These are phyloP conservation scores for Coffea humblotiana DNA, from an alignment of 305 asterid genomes.

Conservation along the genomic window DNA sequence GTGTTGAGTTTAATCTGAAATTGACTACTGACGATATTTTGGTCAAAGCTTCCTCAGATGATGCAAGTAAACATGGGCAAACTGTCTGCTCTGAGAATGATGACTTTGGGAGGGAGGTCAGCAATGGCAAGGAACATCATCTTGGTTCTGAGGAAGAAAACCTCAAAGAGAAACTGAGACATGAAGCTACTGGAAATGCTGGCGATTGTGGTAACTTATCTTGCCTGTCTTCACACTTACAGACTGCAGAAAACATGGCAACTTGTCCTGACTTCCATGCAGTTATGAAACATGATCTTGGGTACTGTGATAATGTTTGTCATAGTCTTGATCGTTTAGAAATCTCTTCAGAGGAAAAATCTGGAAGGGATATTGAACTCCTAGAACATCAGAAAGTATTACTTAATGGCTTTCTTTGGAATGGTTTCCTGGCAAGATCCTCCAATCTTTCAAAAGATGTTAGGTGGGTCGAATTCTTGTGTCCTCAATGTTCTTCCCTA, in stretches of 20 bases:
- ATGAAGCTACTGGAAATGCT: constrained; percentile 27
- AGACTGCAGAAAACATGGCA: constrained; percentile 34
- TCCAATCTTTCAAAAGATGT: constrained; percentile 74
- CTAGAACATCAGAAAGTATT: constrained; percentile 69
- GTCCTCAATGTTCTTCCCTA: constrained; percentile 75
- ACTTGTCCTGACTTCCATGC: constrained; percentile 15
- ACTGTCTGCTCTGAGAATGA: constrained; percentile 19
- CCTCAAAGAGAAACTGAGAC: constrained; percentile 14
- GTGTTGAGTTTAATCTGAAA: constrained; percentile 26
- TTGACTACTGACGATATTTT: constrained; percentile 19
- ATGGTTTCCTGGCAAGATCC: constrained; percentile 74
- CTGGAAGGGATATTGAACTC: constrained; percentile 41
- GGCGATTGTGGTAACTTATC: constrained; percentile 36
- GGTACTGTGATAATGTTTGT: constrained; percentile 30
- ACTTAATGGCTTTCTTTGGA: constrained; percentile 79
- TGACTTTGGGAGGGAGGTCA: constrained; percentile 10
- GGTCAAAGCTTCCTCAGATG: constrained; percentile 22
- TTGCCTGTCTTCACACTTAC: constrained; percentile 30
- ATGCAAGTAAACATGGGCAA: constrained; percentile 17
- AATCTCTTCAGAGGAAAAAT: constrained; percentile 33
- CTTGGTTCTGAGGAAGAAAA: constrained; percentile 24
- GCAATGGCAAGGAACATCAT: constrained; percentile 13
- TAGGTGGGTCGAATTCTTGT: constrained; percentile 59
- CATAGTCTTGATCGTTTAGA: constrained; percentile 35
- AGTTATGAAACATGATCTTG: constrained; percentile 10